phyloP scores from a whole-genome alignment of 1,284 basidiomycete genomes.

The Ustilago shanxiensis region DNA sequence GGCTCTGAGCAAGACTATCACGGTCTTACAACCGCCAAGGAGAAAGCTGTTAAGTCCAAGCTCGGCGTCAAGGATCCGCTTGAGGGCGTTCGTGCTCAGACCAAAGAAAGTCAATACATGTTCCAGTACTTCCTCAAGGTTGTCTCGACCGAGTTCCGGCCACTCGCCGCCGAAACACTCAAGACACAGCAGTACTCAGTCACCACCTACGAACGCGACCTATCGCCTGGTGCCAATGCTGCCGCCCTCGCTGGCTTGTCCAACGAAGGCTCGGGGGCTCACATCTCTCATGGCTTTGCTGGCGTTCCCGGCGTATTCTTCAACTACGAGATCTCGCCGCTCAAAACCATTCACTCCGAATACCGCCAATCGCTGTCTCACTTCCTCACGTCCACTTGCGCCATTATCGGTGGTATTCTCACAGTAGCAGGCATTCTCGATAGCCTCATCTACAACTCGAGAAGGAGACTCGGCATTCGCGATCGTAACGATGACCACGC shows the following conservation, averaged over 20 bases:
- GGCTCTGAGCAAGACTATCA: conserved; percentile 60
- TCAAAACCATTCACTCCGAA: conserved; percentile 64
- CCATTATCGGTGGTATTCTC: conserved; percentile 95
- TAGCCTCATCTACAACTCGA: conserved; percentile 79
- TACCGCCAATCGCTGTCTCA: conserved; percentile 93
- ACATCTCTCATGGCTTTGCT: conserved; percentile 81
- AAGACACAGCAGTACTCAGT: conserved; percentile 92
- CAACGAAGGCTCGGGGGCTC: conserved; percentile 63
- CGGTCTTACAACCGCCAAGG: conserved; percentile 33
- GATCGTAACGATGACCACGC: conserved; percentile 38
- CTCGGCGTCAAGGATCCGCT: conserved; percentile 87
- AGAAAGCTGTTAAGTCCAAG: conserved; percentile 74
- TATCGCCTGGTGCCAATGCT: conserved; percentile 41
- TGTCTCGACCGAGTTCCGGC: conserved; percentile 63
- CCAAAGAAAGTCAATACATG: conserved; percentile 71
- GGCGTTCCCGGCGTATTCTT: conserved; percentile 73
- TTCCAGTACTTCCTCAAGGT: conserved; percentile 87
- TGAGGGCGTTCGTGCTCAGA: conserved; percentile 77
- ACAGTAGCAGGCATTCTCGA: conserved; percentile 95
- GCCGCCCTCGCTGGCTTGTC: conserved; percentile 36
- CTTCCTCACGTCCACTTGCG: conserved; percentile 86
- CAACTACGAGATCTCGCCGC: conserved; percentile 82
- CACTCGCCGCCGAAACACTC: conserved; percentile 69
- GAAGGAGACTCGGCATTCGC: conserved; percentile 63
- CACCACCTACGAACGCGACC: conserved; percentile 94